These are phyloP conservation scores for Exophiala sp. DNA, from an alignment of 2,329 filamentous ascomycete species.

Conservation along the genomic window DNA sequence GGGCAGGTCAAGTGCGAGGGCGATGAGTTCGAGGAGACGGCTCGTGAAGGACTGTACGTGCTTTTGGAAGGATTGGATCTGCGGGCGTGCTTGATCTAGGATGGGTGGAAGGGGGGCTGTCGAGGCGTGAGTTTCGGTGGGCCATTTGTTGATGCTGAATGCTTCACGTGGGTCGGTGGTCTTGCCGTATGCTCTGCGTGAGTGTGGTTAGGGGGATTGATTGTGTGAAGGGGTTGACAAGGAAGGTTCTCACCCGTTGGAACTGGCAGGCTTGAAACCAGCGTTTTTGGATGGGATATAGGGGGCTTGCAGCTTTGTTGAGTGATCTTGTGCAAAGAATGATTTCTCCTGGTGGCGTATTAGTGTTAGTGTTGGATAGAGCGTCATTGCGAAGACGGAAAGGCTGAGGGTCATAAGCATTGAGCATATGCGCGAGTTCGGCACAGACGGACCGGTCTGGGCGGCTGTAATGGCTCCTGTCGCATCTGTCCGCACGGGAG, in stretches of 20 bases:
- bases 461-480: background rate
- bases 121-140: conserved; percentile 4
- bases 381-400: background rate
- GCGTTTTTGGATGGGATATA: conserved; percentile 15
- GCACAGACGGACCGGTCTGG: too few relatives aligned
- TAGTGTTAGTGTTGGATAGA: background rate
- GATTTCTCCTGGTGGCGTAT: conserved; percentile 1
- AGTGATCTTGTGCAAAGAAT: conserved; percentile 10
- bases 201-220: background rate
- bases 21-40: conserved; percentile 15
- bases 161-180: conserved; percentile 17
- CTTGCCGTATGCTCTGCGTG: conserved; percentile 8
- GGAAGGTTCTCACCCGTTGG: conserved; percentile 6
- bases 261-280: conserved; percentile 17
- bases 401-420: background rate
- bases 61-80: conserved; percentile 14
- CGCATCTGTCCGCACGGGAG: too few relatives aligned
- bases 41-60: conserved; percentile 8
- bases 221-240: background rate
- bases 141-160: conserved; percentile 22
- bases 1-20: conserved; percentile 12
- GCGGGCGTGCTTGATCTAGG: conserved; percentile 6
- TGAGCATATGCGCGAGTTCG: too few relatives aligned
- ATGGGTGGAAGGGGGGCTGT: conserved; percentile 5
- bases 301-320: conserved; percentile 11